phyloP scores from a whole-genome alignment of 176 grass and related monocot species.

The Triticum aestivum region IWGSC_CS_RefSeq_v2.1 NC_057801.1:424521584-424522083 shows the following conservation, averaged over 20 bases:
- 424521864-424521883: conserved; percentile 25
- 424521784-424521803: neutral
- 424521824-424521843: conserved; percentile 30
- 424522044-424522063: neutral
- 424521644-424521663: neutral
- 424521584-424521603: conserved; percentile 39
- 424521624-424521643: neutral
- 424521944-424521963: conserved; percentile 40
- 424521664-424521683: neutral
- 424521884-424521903: conserved; percentile 27
- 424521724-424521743: neutral
- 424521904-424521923: conserved; percentile 64
- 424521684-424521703: neutral
- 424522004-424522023: neutral
- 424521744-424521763: conserved; percentile 30
- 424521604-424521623: conserved; percentile 36
- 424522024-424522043: neutral
- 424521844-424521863: neutral
- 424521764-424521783: conserved; percentile 26
- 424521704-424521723: neutral
- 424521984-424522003: conserved; percentile 8
- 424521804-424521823: conserved; percentile 42
- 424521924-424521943: conserved; percentile 33
- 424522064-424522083: too few species aligned
- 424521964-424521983: neutral